Evolutionary conservation across 1,139 yeast species (phyloP), one percentile per base, ranked within the genome.

Genomic region (Suhomyces wounanorum): DNA sequence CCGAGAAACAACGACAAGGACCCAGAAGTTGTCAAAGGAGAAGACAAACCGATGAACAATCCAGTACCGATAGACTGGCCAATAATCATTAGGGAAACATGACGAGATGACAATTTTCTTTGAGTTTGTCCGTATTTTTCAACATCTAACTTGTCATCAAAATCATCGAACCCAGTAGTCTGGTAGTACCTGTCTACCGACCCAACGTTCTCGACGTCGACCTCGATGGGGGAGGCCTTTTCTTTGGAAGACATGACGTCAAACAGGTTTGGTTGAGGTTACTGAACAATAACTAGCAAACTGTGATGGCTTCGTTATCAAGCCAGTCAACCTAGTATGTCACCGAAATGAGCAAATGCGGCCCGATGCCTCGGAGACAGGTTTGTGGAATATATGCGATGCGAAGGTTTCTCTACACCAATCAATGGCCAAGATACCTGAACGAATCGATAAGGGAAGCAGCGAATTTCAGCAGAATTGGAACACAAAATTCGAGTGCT

Each of bases 41-140:
- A 50, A 16, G 69, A 62, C 45, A 73, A 58, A 17, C 78, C 77
- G 36, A 74, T 63, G 57, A 73, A 77, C 43, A 78, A 64, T 47
- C 83, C 83, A 2, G 81, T 72, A 30, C 83, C 82, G 44, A 79
- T 76, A 50, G 77, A 67, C 50, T 79, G 81, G n/a, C 83, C 83
- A 44, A 79, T 73, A 45, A 79, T 75, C 70, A 79, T 75, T 58
- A 79, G 69, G 41, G 75, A 67, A 18, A 79, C 74, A 61, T 79
- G 83, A 43, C 83, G 68, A 11, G 75, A 63, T 40, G 68, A 67
- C 41, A 79, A 65, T 43, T 70, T 70, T 54, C 82, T 66, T 52
- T 72, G 61, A 31, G 75, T 71, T 40, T 58, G 56, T 23, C 78
- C 78, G 54, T 72, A 70, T 45, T 69, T 66, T 16, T 62, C 67